phyloP scores from a whole-genome alignment of 2,329 filamentous ascomycete species.

The Leptographium flavum region DNA sequence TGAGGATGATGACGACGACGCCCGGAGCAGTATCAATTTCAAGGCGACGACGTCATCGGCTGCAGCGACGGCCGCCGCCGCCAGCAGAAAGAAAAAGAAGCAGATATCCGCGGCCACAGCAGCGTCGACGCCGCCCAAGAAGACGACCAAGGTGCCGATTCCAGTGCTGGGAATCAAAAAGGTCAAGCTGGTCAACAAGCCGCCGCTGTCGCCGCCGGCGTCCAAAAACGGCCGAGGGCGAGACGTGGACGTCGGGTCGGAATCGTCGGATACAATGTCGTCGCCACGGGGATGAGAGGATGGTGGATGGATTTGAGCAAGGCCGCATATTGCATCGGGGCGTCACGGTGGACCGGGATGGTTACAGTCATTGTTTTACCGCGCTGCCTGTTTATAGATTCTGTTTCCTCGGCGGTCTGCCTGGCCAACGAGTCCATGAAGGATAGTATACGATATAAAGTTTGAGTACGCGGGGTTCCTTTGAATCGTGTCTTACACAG shows the following conservation, averaged over 20 bases:
- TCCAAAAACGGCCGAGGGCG: slow-evolving; percentile 34
- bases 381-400: neutral
- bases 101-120: slow-evolving; percentile 1
- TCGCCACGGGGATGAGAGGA: slow-evolving; percentile 26
- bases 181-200: slow-evolving; percentile 24
- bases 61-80: neutral
- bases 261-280: slow-evolving; percentile 41
- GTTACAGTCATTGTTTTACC: neutral
- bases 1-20: slow-evolving; percentile 2
- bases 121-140: slow-evolving; percentile 28
- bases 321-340: too few species aligned
- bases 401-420: neutral
- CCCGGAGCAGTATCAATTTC: slow-evolving; percentile 5
- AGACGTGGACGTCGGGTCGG: slow-evolving; percentile 32
- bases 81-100: slow-evolving; percentile 9
- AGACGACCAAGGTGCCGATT: slow-evolving; percentile 26
- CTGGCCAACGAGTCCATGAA: neutral
- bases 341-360: neutral
- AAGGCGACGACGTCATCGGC: slow-evolving; percentile 2
- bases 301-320: neutral
- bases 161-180: slow-evolving; percentile 28
- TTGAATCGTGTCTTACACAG: too few species aligned
- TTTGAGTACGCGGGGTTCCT: too few species aligned
- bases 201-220: slow-evolving; percentile 30
- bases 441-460: too few species aligned